Percentiles rank a stretch among this genome's conserved stretches.
These are phyloP conservation scores for Acacia confusa DNA, from an alignment of 306 rosid species.

Conservation along the genomic window DNA sequence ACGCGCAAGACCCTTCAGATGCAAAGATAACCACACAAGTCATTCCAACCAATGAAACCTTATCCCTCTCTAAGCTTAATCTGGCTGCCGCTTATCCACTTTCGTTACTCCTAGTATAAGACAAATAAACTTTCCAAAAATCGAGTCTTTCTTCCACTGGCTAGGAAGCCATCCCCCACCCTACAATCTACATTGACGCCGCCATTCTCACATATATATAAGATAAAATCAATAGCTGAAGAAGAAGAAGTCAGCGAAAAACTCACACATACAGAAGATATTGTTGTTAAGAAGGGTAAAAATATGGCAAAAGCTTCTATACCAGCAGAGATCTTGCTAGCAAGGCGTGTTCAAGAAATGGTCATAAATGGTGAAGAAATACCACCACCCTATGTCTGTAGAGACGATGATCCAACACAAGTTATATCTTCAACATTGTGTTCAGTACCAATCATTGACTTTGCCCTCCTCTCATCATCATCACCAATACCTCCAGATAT, in stretches of 20 bases:
- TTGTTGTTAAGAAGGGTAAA: background rate
- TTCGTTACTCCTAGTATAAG: too few relatives aligned
- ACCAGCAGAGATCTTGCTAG: constrained; percentile 22
- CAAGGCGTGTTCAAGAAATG: constrained; percentile 48
- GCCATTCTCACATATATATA: too few relatives aligned
- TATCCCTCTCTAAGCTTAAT: too few relatives aligned
- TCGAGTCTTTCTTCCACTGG: too few relatives aligned
- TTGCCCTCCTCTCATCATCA: constrained; percentile 31
- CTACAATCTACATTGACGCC: too few relatives aligned
- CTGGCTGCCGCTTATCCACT: too few relatives aligned
- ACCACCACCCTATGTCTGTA: constrained; percentile 36
- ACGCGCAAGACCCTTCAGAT: too few relatives aligned
- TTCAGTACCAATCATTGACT: constrained; percentile 29
- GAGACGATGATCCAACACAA: background rate
- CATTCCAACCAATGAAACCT: too few relatives aligned
- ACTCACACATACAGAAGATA: background rate
- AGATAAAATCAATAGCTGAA: background rate
- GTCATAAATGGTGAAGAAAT: constrained; percentile 37
- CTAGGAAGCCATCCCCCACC: too few relatives aligned
- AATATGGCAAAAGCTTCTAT: background rate
- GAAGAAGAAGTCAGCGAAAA: background rate
- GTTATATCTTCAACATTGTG: constrained; percentile 6
- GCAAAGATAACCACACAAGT: too few relatives aligned
- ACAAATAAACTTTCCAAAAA: too few relatives aligned
- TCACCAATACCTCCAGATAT: constrained; percentile 3